Conservation (phyloP, 176 grass and related monocot species). For the Pharus latifolius region DNA sequence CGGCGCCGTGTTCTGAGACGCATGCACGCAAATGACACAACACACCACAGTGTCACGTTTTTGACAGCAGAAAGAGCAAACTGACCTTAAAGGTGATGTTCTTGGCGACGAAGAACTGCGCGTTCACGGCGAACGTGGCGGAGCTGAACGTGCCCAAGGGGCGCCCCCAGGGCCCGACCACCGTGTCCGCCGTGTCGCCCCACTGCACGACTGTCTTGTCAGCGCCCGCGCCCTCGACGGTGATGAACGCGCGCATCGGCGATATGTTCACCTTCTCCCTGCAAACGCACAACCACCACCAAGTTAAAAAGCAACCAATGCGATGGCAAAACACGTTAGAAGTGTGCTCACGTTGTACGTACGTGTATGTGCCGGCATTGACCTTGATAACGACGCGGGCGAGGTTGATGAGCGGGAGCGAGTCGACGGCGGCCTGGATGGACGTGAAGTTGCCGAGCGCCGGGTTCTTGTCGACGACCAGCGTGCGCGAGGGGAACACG, state of each 20-base stretch:
- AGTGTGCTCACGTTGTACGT: slow-evolving; percentile 19
- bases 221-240: slow-evolving; percentile 71
- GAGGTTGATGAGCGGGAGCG: slow-evolving; percentile 77
- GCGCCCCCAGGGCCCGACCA: slow-evolving; percentile 28
- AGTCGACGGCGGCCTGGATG: slow-evolving; percentile 85
- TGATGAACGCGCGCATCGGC: slow-evolving; percentile 70
- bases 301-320: too few relatives aligned
- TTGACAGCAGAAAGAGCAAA: not conserved
- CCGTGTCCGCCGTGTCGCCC: slow-evolving; percentile 85
- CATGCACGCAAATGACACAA: not conserved
- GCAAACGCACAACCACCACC: not conserved
- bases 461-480: slow-evolving; percentile 64
- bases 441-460: slow-evolving; percentile 50
- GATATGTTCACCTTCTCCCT: slow-evolving; percentile 96
- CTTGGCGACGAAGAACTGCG: slow-evolving; percentile 83
- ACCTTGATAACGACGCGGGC: slow-evolving; percentile 82
- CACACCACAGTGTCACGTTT: not conserved
- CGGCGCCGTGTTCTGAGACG: slow-evolving; percentile 81
- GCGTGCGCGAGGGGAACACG: slow-evolving; percentile 31
- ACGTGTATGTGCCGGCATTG: slow-evolving; percentile 91
- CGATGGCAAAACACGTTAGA: too few relatives aligned
- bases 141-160: slow-evolving; percentile 82
- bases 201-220: slow-evolving; percentile 82
- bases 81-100: slow-evolving; percentile 89
- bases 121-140: slow-evolving; percentile 88